phyloP scores from a whole-genome alignment of 495 filamentous ascomycete species.

The Daldinia caldariorum region DNA sequence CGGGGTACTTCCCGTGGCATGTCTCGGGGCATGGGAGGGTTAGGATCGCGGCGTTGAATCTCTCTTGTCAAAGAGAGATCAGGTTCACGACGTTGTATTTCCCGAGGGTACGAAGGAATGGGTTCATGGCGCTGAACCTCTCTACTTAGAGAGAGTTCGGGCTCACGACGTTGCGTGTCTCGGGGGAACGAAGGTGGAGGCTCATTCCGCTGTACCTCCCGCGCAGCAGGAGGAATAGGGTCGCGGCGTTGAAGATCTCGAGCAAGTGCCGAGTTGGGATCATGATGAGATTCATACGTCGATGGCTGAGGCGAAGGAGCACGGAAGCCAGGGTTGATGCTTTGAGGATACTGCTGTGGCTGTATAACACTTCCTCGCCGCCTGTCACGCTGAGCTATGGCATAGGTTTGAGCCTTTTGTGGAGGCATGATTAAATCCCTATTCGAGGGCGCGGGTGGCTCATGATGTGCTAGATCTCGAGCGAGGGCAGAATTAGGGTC shows the following conservation, averaged over 20 bases:
- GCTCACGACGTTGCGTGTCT: conserved; percentile 13
- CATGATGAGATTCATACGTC: conserved; percentile 88
- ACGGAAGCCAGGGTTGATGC: conserved; percentile 93
- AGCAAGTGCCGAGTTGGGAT: conserved; percentile 75
- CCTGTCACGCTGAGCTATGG: conserved; percentile 7
- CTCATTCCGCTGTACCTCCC: conserved; percentile 19
- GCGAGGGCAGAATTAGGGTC: conserved; percentile 78
- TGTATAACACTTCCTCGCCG: conserved; percentile 10
- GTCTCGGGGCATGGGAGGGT: conserved; percentile 16
- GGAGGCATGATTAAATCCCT: conserved; percentile 65
- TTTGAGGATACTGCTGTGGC: conserved; percentile 78
- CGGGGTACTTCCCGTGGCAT: neutral
- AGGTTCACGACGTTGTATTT: conserved; percentile 20
- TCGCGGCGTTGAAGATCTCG: conserved; percentile 36
- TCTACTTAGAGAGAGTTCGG: conserved; percentile 8
- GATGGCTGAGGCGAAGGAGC: conserved; percentile 70
- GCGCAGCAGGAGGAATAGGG: conserved; percentile 16
- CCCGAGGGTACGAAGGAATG: conserved; percentile 17
- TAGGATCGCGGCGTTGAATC: conserved; percentile 22
- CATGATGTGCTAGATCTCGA: conserved; percentile 67
- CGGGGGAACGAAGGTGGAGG: conserved; percentile 9
- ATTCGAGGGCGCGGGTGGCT: conserved; percentile 57
- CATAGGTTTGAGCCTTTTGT: conserved; percentile 52
- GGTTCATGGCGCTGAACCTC: conserved; percentile 27
- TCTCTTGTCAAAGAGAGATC: conserved; percentile 11